Evolutionary conservation across 139 green algal genomes (phyloP), one percentile per base, ranked within the genome.

Genomic region (Chlamydomonas sp.): DNA sequence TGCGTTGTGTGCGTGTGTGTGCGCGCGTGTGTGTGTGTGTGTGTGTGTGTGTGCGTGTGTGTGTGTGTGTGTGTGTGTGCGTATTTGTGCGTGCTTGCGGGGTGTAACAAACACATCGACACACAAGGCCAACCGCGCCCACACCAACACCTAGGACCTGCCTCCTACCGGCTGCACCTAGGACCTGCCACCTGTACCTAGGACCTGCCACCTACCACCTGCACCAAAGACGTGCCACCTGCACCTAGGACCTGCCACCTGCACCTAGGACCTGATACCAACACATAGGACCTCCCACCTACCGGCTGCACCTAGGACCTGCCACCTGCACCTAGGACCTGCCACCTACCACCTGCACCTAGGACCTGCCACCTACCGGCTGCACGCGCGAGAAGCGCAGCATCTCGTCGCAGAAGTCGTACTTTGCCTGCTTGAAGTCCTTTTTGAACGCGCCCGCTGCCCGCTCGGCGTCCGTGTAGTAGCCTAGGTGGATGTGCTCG

Each of bases 401-500:
- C 90, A 96, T 96, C 71, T 93, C 79, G 33, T 97, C 89, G 16
- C 93, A 73, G 68, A 97, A 97, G 50, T 93, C 89, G 33, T 89
- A 89, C 82, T 98, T 98, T 22, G 91, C 91, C 62, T 91, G 62
- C 70, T 89, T 97, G 82, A 98, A 98, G 72, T 95, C 79, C 73
- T 94, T 96, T 69, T 92, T 92, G 48, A 82, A 79, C 75, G 90
- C 94, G 2, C 90, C 89, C 2, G 48, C 38, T 8, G 59, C 62
- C 3, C 83, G 76, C 75, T 96, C 89, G 68, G 81, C 75, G 28
- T 94, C 86, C 1, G 59, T 91, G 75, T 98, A 98, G 64, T 93
- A 92, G 1, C 92, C 92, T 48, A 98, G 70, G 67, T 98, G 92
- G 66, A 98, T 98, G 81, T 98, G 92, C 71, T 98, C 92, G 6